Conservation (phyloP, 192 early-diverging fungal genomes). For the Fimicolochytrium jonesii region DNA sequence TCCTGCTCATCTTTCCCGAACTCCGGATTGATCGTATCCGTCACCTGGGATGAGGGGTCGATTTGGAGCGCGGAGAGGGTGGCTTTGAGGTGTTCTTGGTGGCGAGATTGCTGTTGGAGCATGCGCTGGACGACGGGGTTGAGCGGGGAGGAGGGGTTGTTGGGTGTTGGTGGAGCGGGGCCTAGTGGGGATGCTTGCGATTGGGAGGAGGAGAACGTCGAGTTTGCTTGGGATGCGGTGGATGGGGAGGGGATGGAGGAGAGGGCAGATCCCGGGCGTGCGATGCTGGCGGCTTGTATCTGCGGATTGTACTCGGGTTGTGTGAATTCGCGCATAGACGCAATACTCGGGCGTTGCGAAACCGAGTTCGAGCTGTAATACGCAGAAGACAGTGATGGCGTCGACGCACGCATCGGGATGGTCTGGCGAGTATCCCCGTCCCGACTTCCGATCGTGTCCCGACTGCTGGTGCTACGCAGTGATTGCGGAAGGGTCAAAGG, state of each 20-base stretch:
- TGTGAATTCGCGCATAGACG: too few species aligned
- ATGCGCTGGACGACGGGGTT: conserved; percentile 18
- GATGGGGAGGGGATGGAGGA: not conserved
- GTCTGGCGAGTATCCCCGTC: not conserved
- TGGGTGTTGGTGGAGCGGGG: not conserved
- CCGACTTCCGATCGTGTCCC: not conserved
- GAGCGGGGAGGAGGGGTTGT: not conserved
- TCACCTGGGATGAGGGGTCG: not conserved
- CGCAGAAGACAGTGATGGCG: too few species aligned
- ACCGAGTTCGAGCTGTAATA: too few species aligned
- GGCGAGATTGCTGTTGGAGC: conserved; percentile 16
- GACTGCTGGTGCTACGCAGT: not conserved
- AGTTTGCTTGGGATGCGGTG: not conserved
- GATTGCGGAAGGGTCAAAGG: not conserved
- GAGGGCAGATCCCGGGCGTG: not conserved
- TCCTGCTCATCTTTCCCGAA: conserved; percentile 3
- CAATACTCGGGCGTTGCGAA: too few species aligned
- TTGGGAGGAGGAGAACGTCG: not conserved
- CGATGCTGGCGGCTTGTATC: not conserved
- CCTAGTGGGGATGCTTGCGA: not conserved
- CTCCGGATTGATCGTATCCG: conserved; percentile 26
- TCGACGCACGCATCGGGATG: too few species aligned
- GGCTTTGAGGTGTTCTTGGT: conserved; percentile 12
- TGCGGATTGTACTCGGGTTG: not conserved
- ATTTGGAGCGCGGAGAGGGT: conserved; percentile 12